Conservation (phyloP, 495 filamentous ascomycete genomes). For the Beverwykella pulmonaria region DNA sequence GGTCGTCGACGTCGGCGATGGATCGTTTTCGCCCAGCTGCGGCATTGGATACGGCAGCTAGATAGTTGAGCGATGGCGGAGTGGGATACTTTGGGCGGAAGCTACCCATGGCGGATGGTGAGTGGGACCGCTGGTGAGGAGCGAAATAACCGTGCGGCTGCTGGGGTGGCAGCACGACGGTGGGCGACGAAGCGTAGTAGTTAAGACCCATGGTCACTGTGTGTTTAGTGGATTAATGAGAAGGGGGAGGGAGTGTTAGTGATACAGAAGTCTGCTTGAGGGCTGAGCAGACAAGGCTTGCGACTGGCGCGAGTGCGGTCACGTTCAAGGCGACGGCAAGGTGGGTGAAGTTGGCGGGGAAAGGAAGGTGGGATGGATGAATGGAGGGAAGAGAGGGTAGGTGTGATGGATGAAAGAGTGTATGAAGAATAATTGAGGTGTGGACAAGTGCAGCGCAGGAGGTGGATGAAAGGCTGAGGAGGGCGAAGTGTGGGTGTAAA, state of each 20-base stretch:
- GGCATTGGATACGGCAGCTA: conserved; percentile 41
- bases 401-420: conserved; percentile 27
- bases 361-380: conserved; percentile 17
- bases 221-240: conserved; percentile 39
- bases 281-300: conserved; percentile 24
- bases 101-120: conserved; percentile 20
- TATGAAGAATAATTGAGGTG: conserved; percentile 17
- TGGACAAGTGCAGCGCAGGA: neutral
- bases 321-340: conserved; percentile 28
- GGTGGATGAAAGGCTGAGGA: conserved; percentile 15
- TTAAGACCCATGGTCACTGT: conserved; percentile 43
- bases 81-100: conserved; percentile 39
- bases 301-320: conserved; percentile 12
- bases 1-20: conserved; percentile 61
- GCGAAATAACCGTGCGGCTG: conserved; percentile 33
- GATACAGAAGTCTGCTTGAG: conserved; percentile 30
- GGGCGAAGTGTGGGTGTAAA: conserved; percentile 8
- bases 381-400: conserved; percentile 9
- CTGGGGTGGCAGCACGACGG: conserved; percentile 39
- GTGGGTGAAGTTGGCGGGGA: conserved; percentile 21
- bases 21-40: conserved; percentile 66
- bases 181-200: conserved; percentile 42
- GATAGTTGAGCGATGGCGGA: conserved; percentile 42
- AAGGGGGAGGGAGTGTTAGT: conserved; percentile 15
- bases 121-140: conserved; percentile 26